Percentiles rank a stretch among this genome's conserved stretches.
Conservation (phyloP, 208 protist species). For the Leishmania gerbilli region DNA sequence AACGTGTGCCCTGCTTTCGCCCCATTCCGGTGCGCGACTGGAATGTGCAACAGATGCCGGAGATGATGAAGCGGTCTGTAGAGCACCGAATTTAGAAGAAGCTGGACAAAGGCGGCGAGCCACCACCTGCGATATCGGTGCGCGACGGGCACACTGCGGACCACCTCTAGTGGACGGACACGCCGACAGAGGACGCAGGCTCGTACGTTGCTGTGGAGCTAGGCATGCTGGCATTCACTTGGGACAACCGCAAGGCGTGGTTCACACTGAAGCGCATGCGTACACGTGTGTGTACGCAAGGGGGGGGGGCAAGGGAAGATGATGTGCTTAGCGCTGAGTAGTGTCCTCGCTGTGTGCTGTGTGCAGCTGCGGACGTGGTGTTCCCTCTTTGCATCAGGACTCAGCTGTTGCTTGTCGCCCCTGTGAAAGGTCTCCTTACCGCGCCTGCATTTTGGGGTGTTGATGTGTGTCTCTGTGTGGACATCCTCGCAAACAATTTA, state of each 20-base stretch:
- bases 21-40: conserved; percentile 49
- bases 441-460: not conserved
- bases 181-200: no score
- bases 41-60: conserved; percentile 53
- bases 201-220: not conserved
- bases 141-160: conserved; percentile 36
- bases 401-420: not conserved
- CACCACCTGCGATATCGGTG: conserved; percentile 45
- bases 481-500: not conserved
- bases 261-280: not conserved
- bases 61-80: conserved; percentile 38
- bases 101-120: conserved; percentile 41
- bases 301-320: not conserved
- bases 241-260: not conserved
- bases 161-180: no score
- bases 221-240: not conserved
- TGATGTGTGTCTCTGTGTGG: not conserved
- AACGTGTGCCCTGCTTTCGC: conserved; percentile 45
- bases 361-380: not conserved
- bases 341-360: not conserved
- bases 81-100: conserved; percentile 34
- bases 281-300: not conserved
- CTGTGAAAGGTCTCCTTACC: not conserved
- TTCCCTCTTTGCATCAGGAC: not conserved
- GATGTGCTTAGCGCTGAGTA: not conserved